Base-by-base conservation (phyloP, 2,329 filamentous ascomycete species). In the Pseudonectria buxi region DNA sequence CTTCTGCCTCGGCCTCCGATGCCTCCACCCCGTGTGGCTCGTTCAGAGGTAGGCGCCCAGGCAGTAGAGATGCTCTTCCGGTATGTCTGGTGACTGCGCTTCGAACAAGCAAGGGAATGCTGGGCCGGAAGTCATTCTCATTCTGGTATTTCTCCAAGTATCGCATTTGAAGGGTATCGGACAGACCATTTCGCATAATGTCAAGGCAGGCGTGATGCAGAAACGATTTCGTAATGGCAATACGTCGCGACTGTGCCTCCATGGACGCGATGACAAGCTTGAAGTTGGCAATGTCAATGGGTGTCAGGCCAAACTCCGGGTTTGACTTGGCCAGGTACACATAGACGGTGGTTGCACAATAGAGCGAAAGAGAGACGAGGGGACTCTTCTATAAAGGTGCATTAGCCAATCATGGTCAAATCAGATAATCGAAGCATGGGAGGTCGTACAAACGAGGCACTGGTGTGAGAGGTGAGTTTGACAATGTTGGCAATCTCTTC, bases 171-270 rank as follows among this genome's bases (percentile, higher is more conserved):
- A 68, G 56, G 10, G 54, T 50, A 4, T 54, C 43, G 3, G 53
- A 44, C 16, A 75, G 53, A 2, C 59, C 62, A 40, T 69, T 72
- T 24, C 57, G 56, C 25, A 87, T 78, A 7, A 95, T 75, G 49
- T 95, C 89, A n/a, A 89, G 70, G 39, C 88, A 76, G 1, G 90
- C 67, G 54, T 95, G 89, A 10, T 83, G 79, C n/a, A 94, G 66
- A 55, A 95, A 95, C 0, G 85, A 86, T 29, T 83, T 78, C 0
- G 86, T 89, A 22, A 95, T 74, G 2, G 78, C 69, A 51, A 92
- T 88, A 36, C 78, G 76, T 26, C 74, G 73, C 33, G 83, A 83
- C 41, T 94, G 71, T 3, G 79, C 76, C 34, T 86, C 79, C 77
- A 95, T 88, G 4, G 84, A 83, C 13, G 76, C 71, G 4, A 95